These are phyloP conservation scores for Trametes sp. DNA, from an alignment of 1,284 basidiomycete species.

Conservation along the genomic window DNA sequence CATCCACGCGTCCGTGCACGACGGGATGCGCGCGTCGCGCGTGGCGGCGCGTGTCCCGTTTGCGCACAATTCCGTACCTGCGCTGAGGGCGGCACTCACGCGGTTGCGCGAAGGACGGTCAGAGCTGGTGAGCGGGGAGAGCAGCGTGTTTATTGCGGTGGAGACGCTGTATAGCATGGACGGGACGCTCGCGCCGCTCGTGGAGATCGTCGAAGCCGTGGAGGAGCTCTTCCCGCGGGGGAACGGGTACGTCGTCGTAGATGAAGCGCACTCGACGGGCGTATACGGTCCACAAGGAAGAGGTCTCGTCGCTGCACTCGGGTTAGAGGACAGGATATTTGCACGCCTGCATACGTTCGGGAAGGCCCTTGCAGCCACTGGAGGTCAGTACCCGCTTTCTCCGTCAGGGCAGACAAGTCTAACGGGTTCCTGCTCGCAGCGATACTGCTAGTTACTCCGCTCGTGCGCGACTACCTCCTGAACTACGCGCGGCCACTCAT, in stretches of 20 bases:
- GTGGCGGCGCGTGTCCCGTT: conserved; percentile 62
- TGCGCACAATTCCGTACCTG: conserved; percentile 74
- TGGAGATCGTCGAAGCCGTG: conserved; percentile 65
- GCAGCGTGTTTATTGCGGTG: conserved; percentile 80
- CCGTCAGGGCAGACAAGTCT: not conserved
- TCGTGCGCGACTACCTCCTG: conserved; percentile 85
- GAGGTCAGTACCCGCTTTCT: conserved; percentile 64
- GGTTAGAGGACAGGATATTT: conserved; percentile 66
- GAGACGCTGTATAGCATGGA: conserved; percentile 97
- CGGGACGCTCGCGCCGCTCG: conserved; percentile 86
- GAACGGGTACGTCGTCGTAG: conserved; percentile 80
- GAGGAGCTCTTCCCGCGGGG: conserved; percentile 65
- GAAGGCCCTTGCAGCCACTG: conserved; percentile 76
- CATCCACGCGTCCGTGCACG: conserved; percentile 93
- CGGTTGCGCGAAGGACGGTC: conserved; percentile 47
- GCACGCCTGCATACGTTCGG: conserved; percentile 76
- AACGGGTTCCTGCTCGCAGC: conserved; percentile 53
- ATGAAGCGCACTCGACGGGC: conserved; percentile 91
- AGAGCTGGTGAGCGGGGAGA: conserved; percentile 44
- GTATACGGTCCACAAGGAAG: conserved; percentile 82
- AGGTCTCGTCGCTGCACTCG: conserved; percentile 71
- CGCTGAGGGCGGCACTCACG: conserved; percentile 55
- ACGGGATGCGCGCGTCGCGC: conserved; percentile 83
- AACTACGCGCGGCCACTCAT: conserved; percentile 95
- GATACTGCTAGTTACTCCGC: conserved; percentile 75